Conservation (phyloP, 108 stramenopile species). For the Skeletonema grethae region DNA sequence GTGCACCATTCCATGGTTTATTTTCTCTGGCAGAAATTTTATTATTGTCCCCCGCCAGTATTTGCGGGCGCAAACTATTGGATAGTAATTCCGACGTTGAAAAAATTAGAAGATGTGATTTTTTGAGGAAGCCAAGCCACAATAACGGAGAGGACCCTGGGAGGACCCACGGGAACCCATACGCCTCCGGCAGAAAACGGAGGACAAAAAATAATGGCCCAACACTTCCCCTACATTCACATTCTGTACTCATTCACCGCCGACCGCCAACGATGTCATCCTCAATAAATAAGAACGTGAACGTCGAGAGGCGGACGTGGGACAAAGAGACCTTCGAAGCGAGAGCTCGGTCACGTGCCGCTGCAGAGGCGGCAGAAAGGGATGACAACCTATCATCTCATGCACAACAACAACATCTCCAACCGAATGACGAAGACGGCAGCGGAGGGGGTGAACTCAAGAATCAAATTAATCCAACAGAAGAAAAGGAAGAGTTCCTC, state of each 20-base stretch:
- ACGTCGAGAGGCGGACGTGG: slow-evolving; percentile 93
- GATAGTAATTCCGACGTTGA: too few relatives aligned
- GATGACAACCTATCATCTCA: slow-evolving; percentile 3
- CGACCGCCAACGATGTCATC: slow-evolving; percentile 24
- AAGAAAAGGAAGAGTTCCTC: slow-evolving; percentile 86
- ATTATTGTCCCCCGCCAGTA: too few relatives aligned
- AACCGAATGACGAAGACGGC: not conserved
- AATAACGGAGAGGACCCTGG: too few relatives aligned
- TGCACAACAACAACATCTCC: not conserved
- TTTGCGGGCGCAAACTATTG: too few relatives aligned
- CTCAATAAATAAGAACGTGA: slow-evolving; percentile 54
- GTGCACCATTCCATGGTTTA: too few relatives aligned
- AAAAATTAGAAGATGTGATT: too few relatives aligned
- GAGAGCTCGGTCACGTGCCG: slow-evolving; percentile 73
- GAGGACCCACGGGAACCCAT: too few relatives aligned
- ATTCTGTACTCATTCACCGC: not conserved
- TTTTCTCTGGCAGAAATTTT: too few relatives aligned
- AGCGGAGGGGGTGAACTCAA: slow-evolving; percentile 28
- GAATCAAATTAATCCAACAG: slow-evolving; percentile 23
- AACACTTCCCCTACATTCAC: too few relatives aligned
- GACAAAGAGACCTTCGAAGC: slow-evolving; percentile 90
- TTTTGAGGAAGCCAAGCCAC: too few relatives aligned
- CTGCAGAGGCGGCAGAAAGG: slow-evolving; percentile 18
- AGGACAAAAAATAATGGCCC: too few relatives aligned
- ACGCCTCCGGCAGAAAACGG: too few relatives aligned